Conservation (phyloP, 108 stramenopile genomes). For the Skeletonema costatum region DNA sequence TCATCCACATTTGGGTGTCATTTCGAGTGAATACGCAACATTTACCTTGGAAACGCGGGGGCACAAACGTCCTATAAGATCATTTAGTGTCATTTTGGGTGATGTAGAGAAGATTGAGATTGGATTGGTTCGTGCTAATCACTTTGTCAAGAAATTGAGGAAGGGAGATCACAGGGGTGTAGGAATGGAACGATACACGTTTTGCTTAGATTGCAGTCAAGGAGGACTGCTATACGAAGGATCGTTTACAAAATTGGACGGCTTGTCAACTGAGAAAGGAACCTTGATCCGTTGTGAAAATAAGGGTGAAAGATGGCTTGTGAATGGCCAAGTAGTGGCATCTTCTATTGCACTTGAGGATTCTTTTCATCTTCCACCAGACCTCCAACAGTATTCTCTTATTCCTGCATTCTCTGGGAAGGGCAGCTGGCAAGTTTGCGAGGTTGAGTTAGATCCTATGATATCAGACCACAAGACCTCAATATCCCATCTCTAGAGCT, state of each 20-base stretch:
- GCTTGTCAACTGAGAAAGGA: slow-evolving; percentile 29
- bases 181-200: slow-evolving; percentile 42
- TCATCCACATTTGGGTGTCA: slow-evolving; percentile 35
- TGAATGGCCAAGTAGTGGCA: slow-evolving; percentile 47
- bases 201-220: slow-evolving; percentile 50
- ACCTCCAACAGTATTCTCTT: slow-evolving; percentile 41
- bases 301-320: slow-evolving; percentile 43
- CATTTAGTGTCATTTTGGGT: slow-evolving; percentile 47
- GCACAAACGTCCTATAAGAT: slow-evolving; percentile 45
- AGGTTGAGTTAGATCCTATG: slow-evolving; percentile 48
- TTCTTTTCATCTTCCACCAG: slow-evolving; percentile 48
- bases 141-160: slow-evolving; percentile 44
- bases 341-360: slow-evolving; percentile 46
- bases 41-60: slow-evolving; percentile 46
- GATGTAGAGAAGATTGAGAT: slow-evolving; percentile 47
- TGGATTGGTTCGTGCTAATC: slow-evolving; percentile 41
- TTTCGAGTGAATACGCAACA: slow-evolving; percentile 39
- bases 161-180: slow-evolving; percentile 49
- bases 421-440: slow-evolving; percentile 45
- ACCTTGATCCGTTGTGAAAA: slow-evolving; percentile 45
- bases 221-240: slow-evolving; percentile 49
- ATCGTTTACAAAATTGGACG: slow-evolving; percentile 50
- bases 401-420: slow-evolving; percentile 51
- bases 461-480: slow-evolving; percentile 35
- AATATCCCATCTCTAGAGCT: slow-evolving; percentile 25